phyloP scores from a whole-genome alignment of 768 basidiomycete species.

The Rhizopogon vinicolor region DNA sequence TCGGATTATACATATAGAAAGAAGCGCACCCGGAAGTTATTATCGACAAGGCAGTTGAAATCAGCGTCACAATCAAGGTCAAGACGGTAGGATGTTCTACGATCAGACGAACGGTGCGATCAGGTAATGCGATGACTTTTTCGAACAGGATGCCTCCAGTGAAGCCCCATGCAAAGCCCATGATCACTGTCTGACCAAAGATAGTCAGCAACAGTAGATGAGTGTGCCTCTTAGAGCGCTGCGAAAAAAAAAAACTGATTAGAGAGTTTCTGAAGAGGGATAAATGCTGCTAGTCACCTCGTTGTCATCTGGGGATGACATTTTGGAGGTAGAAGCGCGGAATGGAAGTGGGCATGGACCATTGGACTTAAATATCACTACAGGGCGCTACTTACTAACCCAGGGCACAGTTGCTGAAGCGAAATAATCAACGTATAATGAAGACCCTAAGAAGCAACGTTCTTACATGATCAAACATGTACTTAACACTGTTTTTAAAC shows the following conservation, averaged over 20 bases:
- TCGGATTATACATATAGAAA: not conserved
- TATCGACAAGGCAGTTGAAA: not conserved
- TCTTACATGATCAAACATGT: too few relatives aligned
- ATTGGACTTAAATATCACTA: not conserved
- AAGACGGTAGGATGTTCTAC: not conserved
- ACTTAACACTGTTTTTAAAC: too few relatives aligned
- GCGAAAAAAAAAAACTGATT: too few relatives aligned
- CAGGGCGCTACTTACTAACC: not conserved
- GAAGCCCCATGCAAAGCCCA: not conserved
- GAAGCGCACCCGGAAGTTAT: not conserved
- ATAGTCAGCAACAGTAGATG: not conserved
- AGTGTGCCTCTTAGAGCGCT: not conserved
- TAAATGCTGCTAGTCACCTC: too few relatives aligned
- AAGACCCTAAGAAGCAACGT: too few relatives aligned
- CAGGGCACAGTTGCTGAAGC: not conserved
- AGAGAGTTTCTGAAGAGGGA: too few relatives aligned
- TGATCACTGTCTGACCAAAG: not conserved
- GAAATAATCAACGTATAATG: not conserved
- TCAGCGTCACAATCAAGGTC: not conserved
- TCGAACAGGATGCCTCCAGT: not conserved
- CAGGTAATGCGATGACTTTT: not conserved
- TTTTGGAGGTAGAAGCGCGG: not conserved
- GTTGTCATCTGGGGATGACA: not conserved
- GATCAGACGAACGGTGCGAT: not conserved
- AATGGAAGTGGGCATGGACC: too few relatives aligned